A percentile compares a stretch with the other conserved stretches of the same genome.
Conservation (phyloP, 176 grass and related monocot species). For the Musa troglodytarum region DNA sequence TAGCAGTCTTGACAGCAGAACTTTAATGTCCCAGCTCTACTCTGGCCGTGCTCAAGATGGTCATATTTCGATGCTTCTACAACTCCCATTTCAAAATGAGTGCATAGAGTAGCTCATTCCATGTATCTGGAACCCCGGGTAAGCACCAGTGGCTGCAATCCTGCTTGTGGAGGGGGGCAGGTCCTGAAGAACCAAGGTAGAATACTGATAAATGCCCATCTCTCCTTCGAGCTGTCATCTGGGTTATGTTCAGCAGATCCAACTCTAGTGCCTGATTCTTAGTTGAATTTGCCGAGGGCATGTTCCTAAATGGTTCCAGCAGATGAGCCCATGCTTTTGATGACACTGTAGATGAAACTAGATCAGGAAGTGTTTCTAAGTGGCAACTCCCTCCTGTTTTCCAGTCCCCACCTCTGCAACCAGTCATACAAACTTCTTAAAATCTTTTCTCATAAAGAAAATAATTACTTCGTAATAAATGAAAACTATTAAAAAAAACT, state of each 20-base stretch:
- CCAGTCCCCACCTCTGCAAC: constrained; percentile 18
- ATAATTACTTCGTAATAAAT: too few relatives aligned
- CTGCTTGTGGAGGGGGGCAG: constrained; percentile 13
- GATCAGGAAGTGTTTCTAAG: constrained; percentile 36
- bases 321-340: constrained; percentile 26
- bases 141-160: constrained; percentile 82
- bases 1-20: background rate
- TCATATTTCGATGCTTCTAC: background rate
- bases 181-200: constrained; percentile 19
- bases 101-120: constrained; percentile 21
- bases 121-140: constrained; percentile 53
- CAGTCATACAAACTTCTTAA: background rate
- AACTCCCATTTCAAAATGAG: background rate
- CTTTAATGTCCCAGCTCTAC: background rate
- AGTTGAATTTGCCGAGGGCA: background rate
- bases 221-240: constrained; percentile 10
- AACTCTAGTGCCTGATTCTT: background rate
- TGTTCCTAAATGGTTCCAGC: constrained; percentile 18
- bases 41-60: background rate
- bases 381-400: constrained; percentile 27
- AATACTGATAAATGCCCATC: constrained; percentile 17
- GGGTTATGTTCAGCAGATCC: constrained; percentile 6
- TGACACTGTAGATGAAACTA: constrained; percentile 22
- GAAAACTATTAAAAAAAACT: background rate
- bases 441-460: too few relatives aligned